Evolutionary conservation across 2,329 filamentous ascomycete genomes (phyloP).

Genomic region (Metarhizium sp.): DNA sequence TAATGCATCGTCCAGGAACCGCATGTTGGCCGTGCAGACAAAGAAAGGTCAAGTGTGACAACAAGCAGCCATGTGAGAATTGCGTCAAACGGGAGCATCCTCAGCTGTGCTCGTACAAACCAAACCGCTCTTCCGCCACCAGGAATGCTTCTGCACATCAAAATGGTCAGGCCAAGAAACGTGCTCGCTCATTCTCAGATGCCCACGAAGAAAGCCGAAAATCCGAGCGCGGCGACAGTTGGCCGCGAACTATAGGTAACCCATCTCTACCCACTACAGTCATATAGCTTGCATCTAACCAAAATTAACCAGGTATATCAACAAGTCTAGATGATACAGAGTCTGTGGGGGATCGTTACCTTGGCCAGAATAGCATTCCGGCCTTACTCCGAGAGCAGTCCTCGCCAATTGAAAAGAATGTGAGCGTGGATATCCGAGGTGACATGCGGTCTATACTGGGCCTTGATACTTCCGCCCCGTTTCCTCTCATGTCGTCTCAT

Average conservation of each 20-base stretch:
- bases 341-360: slow-evolving; percentile 47
- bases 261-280: background rate
- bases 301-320: slow-evolving; percentile 14
- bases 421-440: slow-evolving; percentile 48
- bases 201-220: slow-evolving; percentile 22
- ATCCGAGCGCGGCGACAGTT: slow-evolving; percentile 29
- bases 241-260: slow-evolving; percentile 33
- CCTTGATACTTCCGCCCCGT: slow-evolving; percentile 56
- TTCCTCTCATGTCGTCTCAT: slow-evolving; percentile 55
- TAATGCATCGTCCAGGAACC: slow-evolving; percentile 33
- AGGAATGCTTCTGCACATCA: slow-evolving; percentile 22
- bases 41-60: slow-evolving; percentile 61
- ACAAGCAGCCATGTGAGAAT: slow-evolving; percentile 59
- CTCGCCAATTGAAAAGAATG: slow-evolving; percentile 39
- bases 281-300: slow-evolving; percentile 8
- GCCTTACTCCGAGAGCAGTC: slow-evolving; percentile 55
- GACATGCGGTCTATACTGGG: slow-evolving; percentile 59
- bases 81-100: slow-evolving; percentile 58
- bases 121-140: slow-evolving; percentile 37
- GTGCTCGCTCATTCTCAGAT: slow-evolving; percentile 24
- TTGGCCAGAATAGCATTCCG: slow-evolving; percentile 59
- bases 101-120: slow-evolving; percentile 57
- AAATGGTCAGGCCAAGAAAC: slow-evolving; percentile 19
- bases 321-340: slow-evolving; percentile 44
- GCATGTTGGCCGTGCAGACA: slow-evolving; percentile 60